A percentile compares a stretch with the other conserved stretches of the same genome.
phyloP scores from a whole-genome alignment of 176 grass and related monocot species.

The Phragmites australis region DNA sequence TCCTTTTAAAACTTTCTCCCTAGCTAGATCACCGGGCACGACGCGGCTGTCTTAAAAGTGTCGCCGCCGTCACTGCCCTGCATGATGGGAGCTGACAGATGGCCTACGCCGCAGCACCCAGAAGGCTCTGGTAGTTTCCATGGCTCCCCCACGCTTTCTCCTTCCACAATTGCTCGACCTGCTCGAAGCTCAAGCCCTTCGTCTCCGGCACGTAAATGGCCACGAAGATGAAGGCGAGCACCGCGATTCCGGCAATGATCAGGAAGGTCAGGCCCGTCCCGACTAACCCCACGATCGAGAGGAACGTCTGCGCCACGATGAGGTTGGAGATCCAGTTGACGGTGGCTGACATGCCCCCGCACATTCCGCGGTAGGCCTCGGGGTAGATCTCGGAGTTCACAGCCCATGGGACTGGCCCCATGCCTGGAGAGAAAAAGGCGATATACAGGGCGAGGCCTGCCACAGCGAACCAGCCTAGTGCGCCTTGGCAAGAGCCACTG shows the following conservation, averaged over 20 bases:
- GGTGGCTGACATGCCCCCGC: conserved; percentile 92
- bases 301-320: conserved; percentile 80
- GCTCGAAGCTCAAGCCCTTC: conserved; percentile 80
- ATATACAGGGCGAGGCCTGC: conserved; percentile 79
- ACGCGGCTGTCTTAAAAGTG: conserved; percentile 22
- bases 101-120: conserved; percentile 33
- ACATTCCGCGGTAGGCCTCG: conserved; percentile 74
- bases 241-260: conserved; percentile 61
- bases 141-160: conserved; percentile 59
- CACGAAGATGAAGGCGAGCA: conserved; percentile 82
- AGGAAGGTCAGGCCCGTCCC: conserved; percentile 75
- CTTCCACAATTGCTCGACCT: conserved; percentile 82
- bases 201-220: conserved; percentile 71
- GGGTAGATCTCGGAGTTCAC: conserved; percentile 96
- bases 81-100: neutral
- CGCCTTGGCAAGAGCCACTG: conserved; percentile 27
- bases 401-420: conserved; percentile 92
- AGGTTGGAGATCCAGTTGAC: conserved; percentile 95
- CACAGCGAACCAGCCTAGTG: conserved; percentile 62
- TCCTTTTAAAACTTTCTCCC: neutral
- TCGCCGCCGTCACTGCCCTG: neutral
- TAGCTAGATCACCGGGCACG: neutral
- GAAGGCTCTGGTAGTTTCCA: conserved; percentile 45
- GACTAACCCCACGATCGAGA: conserved; percentile 63
- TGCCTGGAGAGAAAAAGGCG: conserved; percentile 74